Conservation (phyloP, 2,329 filamentous ascomycete species). For the Thermomyces lanuginosus region DNA sequence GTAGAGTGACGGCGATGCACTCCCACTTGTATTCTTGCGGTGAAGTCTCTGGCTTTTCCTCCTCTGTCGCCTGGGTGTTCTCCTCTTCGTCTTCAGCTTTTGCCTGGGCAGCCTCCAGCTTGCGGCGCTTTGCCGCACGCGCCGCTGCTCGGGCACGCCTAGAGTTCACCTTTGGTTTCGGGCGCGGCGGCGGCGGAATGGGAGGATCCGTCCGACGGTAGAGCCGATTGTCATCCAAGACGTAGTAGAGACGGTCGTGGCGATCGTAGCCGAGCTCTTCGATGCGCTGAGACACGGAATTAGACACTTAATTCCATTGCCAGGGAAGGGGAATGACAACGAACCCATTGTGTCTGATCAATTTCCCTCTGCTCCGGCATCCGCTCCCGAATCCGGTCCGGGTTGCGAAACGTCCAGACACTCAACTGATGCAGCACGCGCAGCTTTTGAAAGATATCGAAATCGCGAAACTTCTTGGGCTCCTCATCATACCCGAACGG, state of each 20-base stretch:
- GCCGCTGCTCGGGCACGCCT: constrained; percentile 47
- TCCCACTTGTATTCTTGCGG: constrained; percentile 75
- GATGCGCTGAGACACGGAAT: constrained; percentile 22
- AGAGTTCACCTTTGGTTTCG: constrained; percentile 48
- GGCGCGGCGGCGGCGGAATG: constrained; percentile 37
- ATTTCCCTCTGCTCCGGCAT: constrained; percentile 68
- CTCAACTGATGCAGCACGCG: constrained; percentile 71
- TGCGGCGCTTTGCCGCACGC: constrained; percentile 58
- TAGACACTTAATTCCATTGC: not conserved
- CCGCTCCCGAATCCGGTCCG: constrained; percentile 70
- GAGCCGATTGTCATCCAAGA: constrained; percentile 83
- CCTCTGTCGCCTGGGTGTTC: constrained; percentile 24
- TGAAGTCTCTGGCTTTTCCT: too few species aligned
- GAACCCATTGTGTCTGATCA: constrained; percentile 72
- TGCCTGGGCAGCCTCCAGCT: constrained; percentile 27
- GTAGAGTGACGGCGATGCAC: constrained; percentile 66
- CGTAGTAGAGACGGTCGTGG: constrained; percentile 71
- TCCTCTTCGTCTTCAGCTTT: constrained; percentile 29
- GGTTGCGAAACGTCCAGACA: constrained; percentile 73
- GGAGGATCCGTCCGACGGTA: constrained; percentile 74
- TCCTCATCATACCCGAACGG: constrained; percentile 68
- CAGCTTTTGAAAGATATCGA: constrained; percentile 70
- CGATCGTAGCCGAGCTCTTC: constrained; percentile 59
- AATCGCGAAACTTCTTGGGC: constrained; percentile 58
- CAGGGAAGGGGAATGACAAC: constrained; percentile 13